phyloP scores from a whole-genome alignment of 164 flowering plant species.

The Saururus chinensis region DNA sequence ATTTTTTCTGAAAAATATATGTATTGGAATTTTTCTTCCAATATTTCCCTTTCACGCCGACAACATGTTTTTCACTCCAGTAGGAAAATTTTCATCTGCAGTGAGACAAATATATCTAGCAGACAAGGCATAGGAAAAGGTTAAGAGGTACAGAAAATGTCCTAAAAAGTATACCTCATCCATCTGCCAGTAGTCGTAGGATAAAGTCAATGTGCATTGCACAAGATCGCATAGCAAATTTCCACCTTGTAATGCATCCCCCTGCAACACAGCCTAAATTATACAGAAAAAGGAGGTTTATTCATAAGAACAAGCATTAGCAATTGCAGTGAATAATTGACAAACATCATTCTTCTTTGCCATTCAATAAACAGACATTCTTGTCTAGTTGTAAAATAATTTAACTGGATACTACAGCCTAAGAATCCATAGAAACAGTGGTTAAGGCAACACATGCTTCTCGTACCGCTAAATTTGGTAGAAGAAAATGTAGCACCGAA shows the following conservation, averaged over 20 bases:
- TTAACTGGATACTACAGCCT: too few species aligned
- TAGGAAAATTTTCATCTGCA: too few species aligned
- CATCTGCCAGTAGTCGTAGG: constrained; percentile 81
- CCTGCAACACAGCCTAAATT: constrained; percentile 42
- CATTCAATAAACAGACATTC: background rate
- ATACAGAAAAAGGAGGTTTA: background rate
- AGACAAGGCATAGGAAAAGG: background rate
- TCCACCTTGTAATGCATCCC: constrained; percentile 15
- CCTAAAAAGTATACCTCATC: constrained; percentile 64
- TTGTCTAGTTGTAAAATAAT: too few species aligned
- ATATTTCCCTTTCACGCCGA: too few species aligned
- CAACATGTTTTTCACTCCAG: too few species aligned
- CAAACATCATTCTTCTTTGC: background rate
- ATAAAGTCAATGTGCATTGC: constrained; percentile 74
- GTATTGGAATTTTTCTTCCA: too few species aligned
- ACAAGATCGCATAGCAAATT: constrained; percentile 45
- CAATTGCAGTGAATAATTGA: background rate
- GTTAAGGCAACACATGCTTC: too few species aligned
- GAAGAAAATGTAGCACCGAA: too few species aligned
- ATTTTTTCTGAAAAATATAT: too few species aligned
- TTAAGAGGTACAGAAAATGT: background rate
- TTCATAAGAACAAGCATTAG: background rate
- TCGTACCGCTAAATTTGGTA: too few species aligned
- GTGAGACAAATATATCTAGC: background rate
- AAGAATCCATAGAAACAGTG: too few species aligned